phyloP scores from a whole-genome alignment of 805 yeast species.

The Debaryomyces hansenii region DNA sequence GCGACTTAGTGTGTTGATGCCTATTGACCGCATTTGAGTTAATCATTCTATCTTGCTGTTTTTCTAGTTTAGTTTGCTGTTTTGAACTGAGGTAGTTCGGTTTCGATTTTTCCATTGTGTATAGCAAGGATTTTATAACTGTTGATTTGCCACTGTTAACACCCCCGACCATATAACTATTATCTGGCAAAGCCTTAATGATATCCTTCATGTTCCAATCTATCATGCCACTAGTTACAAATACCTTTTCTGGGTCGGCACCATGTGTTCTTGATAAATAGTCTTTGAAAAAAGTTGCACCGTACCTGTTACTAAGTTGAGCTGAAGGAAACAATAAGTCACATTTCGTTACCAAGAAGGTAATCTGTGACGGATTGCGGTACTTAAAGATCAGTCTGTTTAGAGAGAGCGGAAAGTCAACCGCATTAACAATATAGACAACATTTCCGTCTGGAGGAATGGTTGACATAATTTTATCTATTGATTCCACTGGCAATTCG shows the following conservation, averaged over 20 bases:
- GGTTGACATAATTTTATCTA: conserved; percentile 16
- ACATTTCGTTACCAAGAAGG: conserved; percentile 42
- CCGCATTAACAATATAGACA: conserved; percentile 62
- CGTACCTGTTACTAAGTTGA: conserved; percentile 23
- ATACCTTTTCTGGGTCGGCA: conserved; percentile 41
- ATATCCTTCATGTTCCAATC: conserved; percentile 53
- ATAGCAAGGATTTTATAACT: conserved; percentile 48
- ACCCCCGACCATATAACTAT: conserved; percentile 58
- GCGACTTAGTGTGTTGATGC: conserved; percentile 4
- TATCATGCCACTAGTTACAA: conserved; percentile 49
- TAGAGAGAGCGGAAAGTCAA: conserved; percentile 71
- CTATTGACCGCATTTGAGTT: conserved; percentile 1
- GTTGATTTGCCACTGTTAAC: conserved; percentile 74
- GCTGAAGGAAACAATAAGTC: conserved; percentile 44
- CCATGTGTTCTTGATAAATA: conserved; percentile 30
- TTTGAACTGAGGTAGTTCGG: conserved; percentile 8
- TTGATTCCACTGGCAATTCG: conserved; percentile 28
- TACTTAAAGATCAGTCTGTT: conserved; percentile 33
- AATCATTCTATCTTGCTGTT: conserved; percentile 16
- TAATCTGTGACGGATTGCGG: conserved; percentile 33
- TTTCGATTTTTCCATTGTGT: conserved; percentile 9
- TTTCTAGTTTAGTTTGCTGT: conserved; percentile 12
- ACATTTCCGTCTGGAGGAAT: conserved; percentile 49
- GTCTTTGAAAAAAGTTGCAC: conserved; percentile 31
- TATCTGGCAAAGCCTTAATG: conserved; percentile 33